These are phyloP conservation scores for Curvularia eragrostidis DNA, from an alignment of 2,329 filamentous ascomycete genomes.

Conservation along the genomic window DNA sequence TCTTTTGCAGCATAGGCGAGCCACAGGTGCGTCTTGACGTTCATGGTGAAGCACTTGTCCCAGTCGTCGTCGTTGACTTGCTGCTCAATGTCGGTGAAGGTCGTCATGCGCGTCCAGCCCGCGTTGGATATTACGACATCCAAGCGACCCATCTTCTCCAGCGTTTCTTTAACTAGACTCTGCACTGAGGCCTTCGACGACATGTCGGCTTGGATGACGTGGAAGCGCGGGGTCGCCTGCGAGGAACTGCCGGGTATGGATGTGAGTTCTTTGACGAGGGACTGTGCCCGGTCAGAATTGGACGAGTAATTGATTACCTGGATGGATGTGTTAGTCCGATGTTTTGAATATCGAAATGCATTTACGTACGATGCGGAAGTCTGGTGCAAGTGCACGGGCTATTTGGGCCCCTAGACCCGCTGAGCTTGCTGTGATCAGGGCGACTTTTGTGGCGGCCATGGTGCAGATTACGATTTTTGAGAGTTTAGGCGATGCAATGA, in stretches of 20 bases:
- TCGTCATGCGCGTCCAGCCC: constrained; percentile 68
- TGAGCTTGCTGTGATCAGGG: constrained; percentile 58
- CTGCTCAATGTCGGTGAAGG: constrained; percentile 64
- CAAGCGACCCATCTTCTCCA: constrained; percentile 55
- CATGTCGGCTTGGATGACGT: constrained; percentile 56
- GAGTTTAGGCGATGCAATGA: not conserved
- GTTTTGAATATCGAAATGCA: not conserved
- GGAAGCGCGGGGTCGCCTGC: constrained; percentile 47
- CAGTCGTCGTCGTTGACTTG: constrained; percentile 67
- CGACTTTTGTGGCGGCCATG: constrained; percentile 54
- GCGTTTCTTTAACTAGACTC: constrained; percentile 53
- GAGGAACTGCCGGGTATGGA: constrained; percentile 43
- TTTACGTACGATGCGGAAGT: constrained; percentile 53
- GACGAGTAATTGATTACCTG: constrained; percentile 58
- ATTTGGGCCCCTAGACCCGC: constrained; percentile 58
- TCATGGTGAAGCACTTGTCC: constrained; percentile 70
- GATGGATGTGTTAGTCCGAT: not conserved
- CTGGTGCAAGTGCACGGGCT: constrained; percentile 55
- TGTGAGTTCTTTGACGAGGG: constrained; percentile 53
- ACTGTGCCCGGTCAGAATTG: constrained; percentile 51
- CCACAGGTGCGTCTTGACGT: constrained; percentile 61
- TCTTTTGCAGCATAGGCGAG: constrained; percentile 65
- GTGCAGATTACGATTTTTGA: not conserved
- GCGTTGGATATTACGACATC: constrained; percentile 60
- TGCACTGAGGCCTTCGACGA: constrained; percentile 53